Percentiles rank a stretch among this genome's conserved stretches.
Conservation (phyloP, 208 protist species). For the Leptomonas seymouri region DNA sequence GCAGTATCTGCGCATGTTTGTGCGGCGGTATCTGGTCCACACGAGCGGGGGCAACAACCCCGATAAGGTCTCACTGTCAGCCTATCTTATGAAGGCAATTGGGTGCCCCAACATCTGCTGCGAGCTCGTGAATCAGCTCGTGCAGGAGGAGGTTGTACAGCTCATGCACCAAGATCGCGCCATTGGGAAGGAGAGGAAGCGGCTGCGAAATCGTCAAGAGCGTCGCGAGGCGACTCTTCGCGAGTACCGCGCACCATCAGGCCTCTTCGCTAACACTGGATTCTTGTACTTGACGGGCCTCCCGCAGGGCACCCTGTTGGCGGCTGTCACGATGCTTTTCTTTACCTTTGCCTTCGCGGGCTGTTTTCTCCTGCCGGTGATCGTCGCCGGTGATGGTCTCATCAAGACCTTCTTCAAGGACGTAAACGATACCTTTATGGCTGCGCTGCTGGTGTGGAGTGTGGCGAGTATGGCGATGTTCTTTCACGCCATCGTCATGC, state of each 20-base stretch:
- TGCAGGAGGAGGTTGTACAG: constrained; percentile 54
- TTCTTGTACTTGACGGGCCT: constrained; percentile 62
- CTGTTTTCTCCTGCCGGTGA: neutral
- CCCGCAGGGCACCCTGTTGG: constrained; percentile 53
- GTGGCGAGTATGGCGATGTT: neutral
- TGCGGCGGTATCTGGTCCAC: constrained; percentile 79
- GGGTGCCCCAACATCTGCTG: constrained; percentile 45
- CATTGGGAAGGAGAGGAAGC: constrained; percentile 33
- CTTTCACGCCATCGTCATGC: constrained; percentile 42
- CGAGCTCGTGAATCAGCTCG: constrained; percentile 41
- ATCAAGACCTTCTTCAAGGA: neutral
- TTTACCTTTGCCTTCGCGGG: constrained; percentile 6
- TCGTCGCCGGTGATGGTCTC: neutral
- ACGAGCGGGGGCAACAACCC: constrained; percentile 70
- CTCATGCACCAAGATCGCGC: constrained; percentile 55
- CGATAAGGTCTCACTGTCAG: constrained; percentile 44
- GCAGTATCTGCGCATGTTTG: constrained; percentile 82
- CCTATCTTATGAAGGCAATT: constrained; percentile 50
- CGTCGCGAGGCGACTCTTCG: constrained; percentile 25
- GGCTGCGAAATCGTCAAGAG: constrained; percentile 15
- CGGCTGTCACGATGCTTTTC: constrained; percentile 45
- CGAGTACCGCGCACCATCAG: constrained; percentile 34
- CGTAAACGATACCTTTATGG: neutral
- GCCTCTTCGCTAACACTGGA: constrained; percentile 46
- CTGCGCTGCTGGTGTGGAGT: neutral